These are phyloP conservation scores for Pseudozyma tsukubaensis DNA, from an alignment of 1,284 basidiomycete genomes.

Conservation along the genomic window DNA sequence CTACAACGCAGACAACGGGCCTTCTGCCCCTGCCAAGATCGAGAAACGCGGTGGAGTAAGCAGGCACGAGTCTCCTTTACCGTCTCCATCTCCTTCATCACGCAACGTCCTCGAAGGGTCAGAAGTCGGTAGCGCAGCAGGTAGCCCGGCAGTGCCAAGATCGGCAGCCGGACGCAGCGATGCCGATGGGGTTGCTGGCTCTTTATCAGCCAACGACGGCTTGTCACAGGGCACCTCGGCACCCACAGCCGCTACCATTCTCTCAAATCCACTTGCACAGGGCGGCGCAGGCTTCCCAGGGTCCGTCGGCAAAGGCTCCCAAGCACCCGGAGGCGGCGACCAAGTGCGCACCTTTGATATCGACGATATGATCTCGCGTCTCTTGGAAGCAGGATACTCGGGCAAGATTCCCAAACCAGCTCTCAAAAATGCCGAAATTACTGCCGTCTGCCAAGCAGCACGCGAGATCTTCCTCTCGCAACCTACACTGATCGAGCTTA, in stretches of 20 bases:
- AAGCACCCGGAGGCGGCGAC: slow-evolving; percentile 46
- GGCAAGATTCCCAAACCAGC: slow-evolving; percentile 97
- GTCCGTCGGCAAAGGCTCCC: slow-evolving; percentile 39
- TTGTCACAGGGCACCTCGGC: slow-evolving; percentile 30
- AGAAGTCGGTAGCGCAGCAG: slow-evolving; percentile 32
- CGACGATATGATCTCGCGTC: slow-evolving; percentile 97
- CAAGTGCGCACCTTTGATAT: slow-evolving; percentile 79
- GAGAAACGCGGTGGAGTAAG: slow-evolving; percentile 62
- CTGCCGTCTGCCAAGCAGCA: slow-evolving; percentile 93
- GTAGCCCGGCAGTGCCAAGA: slow-evolving; percentile 33
- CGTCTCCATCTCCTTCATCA: slow-evolving; percentile 58
- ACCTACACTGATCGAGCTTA: slow-evolving; percentile 96
- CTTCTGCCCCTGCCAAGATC: slow-evolving; percentile 52
- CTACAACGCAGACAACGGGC: slow-evolving; percentile 16
- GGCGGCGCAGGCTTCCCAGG: slow-evolving; percentile 25
- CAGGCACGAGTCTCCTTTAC: slow-evolving; percentile 61
- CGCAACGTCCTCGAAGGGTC: slow-evolving; percentile 44
- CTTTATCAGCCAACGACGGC: slow-evolving; percentile 27
- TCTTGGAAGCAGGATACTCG: slow-evolving; percentile 96
- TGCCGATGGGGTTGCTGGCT: slow-evolving; percentile 6
- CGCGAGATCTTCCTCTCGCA: slow-evolving; percentile 96
- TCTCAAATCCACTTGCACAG: slow-evolving; percentile 53
- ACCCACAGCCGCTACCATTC: slow-evolving; percentile 40
- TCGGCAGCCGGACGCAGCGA: slow-evolving; percentile 23
- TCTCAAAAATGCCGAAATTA: slow-evolving; percentile 96